Evolutionary conservation across 768 basidiomycete genomes (phyloP), one percentile per base, ranked within the genome.

Genomic region (Leccinum boreale): DNA sequence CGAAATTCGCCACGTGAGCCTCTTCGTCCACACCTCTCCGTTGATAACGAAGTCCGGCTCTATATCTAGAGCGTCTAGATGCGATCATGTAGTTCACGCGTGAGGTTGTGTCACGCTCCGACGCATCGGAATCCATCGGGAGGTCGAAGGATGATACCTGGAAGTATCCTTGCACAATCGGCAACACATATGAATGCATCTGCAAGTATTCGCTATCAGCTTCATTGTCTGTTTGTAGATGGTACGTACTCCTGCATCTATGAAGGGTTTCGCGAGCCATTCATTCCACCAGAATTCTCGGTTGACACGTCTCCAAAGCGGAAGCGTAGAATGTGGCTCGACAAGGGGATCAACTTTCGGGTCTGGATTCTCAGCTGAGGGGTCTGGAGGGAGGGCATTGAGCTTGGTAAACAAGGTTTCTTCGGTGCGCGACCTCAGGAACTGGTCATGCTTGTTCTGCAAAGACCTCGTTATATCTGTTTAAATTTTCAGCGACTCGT

Each of bases 231-330:
- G 23, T 55, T 57, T 47, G 42, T 26, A 28, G 21, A 54, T 24
- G 44, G 17, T 15, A 73, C 83, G 57, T 74, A 94, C 93, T 21
- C 94, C 94, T 47, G 87, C 87, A 59, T 98, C 92, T 39, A 93
- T 77, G 62, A 99, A 89, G 2, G 91, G 87, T 62, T 88, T 88
- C 26, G 84, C 80, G 57, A 98, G 79, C 80, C 85, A 86, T 65
- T 94, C 91, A 67, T 98, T 99, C 93, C 94, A 98, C 90, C 94
- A 98, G 70, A 92, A 98, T 45, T 90, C 87, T 49, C 82, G 81
- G 64, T 98, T 92, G 1, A 94, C 91, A 12, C 94, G 79, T 26
- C 94, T 81, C 94, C 96, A 98, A 4, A 98, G 79, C 0, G 97
- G 95, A 14, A 95, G 79, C 0, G 84, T 85, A 1, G 87, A 76